Conservation (phyloP, 495 filamentous ascomycete genomes). For the Penicillium cataractarum region DNA sequence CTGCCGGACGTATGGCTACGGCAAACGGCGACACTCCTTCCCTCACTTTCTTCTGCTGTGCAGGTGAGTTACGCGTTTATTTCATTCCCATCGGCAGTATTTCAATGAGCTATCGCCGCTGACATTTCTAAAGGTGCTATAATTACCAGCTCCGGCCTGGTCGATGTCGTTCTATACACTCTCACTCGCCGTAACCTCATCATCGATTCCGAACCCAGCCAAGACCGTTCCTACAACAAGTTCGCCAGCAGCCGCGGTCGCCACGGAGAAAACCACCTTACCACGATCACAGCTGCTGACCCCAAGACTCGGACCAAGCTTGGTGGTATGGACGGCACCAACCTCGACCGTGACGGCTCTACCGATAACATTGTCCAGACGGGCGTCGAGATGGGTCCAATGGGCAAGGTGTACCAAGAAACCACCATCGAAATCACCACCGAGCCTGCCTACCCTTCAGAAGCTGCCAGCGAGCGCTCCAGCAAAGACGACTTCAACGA, state of each 20-base stretch:
- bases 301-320: slow-evolving; percentile 28
- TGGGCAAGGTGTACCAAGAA: slow-evolving; percentile 51
- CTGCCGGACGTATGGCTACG: slow-evolving; percentile 66
- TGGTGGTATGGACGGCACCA: slow-evolving; percentile 24
- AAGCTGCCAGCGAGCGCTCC: slow-evolving; percentile 34
- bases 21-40: slow-evolving; percentile 59
- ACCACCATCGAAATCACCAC: slow-evolving; percentile 50
- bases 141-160: slow-evolving; percentile 72
- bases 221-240: slow-evolving; percentile 42
- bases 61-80: slow-evolving; percentile 40
- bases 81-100: background rate
- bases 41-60: slow-evolving; percentile 65
- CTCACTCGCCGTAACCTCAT: slow-evolving; percentile 61
- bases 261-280: slow-evolving; percentile 34
- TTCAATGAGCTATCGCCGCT: background rate
- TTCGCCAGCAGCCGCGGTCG: slow-evolving; percentile 39
- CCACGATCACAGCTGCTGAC: slow-evolving; percentile 43
- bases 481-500: slow-evolving; percentile 36
- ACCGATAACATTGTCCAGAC: slow-evolving; percentile 45
- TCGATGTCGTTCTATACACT: slow-evolving; percentile 74
- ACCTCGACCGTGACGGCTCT: slow-evolving; percentile 38
- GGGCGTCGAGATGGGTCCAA: slow-evolving; percentile 37
- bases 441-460: slow-evolving; percentile 42
- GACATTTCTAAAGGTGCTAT: slow-evolving; percentile 49
- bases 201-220: slow-evolving; percentile 47